Base-by-base conservation (phyloP, 306 rosid genomes). In the Ceratonia siliqua region DNA sequence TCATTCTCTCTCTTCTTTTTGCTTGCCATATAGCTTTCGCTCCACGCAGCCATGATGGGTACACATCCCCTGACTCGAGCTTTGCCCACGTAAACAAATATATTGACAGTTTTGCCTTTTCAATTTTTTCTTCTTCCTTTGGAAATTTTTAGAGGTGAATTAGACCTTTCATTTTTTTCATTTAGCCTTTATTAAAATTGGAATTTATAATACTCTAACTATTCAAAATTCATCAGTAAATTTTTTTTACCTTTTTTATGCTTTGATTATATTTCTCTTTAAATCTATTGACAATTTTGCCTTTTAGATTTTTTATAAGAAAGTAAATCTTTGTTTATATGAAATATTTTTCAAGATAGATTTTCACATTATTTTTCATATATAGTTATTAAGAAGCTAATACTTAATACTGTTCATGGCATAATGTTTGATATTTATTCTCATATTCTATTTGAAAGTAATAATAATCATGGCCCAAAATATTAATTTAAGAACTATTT, bases 41-140 rank as follows among this genome's bases (percentile, higher is more conserved):
- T 41, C 75, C 43, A 75, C 84, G 84, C 86, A 28, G 65, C 46
- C 68, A 22, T 39, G 79, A 84, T 72, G 17, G 39, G 53, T 14
- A 39, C 77, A 20, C 53, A 36, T 33, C 67, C 65, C 36, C 54
- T 15, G 12, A 1, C 14, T 62, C 58, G 0, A 38, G 8, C 9
- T 22, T 45, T 24, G 15, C 73, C 77, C 46, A 6, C 8, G 22
- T 33, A 22, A 43, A 32, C 11, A 0, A 5, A 13, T 64, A 32
- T 46, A 70, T 77, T 87, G 8, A 56, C 75, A 13, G 6, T 45
- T 52, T n/a, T 73, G 69, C 83, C 78, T 62, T 71, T 73, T 2
- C 0, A 0, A 3, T 27, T 12, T 15, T 35, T 50, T 36, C 4
- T 38, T 55, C 14, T 8, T 53, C 25, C 12, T 72, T 36, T 24